Evolutionary conservation across 139 green algal species (phyloP).

Genomic region (Tetradesmus lagerheimii): DNA sequence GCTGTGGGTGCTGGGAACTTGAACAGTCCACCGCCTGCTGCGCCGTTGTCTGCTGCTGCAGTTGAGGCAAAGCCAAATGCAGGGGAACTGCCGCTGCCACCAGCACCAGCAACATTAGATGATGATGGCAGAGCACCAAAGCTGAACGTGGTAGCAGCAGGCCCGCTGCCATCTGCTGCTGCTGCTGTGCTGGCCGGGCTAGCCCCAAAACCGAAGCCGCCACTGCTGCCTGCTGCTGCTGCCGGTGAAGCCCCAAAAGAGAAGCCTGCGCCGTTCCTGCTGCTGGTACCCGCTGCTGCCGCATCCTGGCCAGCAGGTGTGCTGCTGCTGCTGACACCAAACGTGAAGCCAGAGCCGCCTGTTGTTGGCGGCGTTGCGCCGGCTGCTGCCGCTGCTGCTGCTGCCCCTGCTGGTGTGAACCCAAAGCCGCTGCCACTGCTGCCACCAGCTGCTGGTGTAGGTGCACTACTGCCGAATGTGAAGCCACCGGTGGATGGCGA

Average conservation of each 20-base stretch:
- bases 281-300: not conserved
- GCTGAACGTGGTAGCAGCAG: not conserved
- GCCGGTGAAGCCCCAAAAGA: not conserved
- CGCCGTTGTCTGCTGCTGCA: not conserved
- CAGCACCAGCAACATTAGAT: not conserved
- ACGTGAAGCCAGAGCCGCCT: not conserved
- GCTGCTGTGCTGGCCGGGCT: not conserved
- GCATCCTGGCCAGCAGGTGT: not conserved
- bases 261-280: slow-evolving; percentile 4
- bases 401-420: not conserved
- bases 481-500: not conserved
- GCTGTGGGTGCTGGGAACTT: slow-evolving; percentile 23
- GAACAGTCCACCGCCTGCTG: not conserved
- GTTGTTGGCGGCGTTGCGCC: not conserved
- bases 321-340: slow-evolving; percentile 13
- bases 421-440: slow-evolving; percentile 1
- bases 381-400: slow-evolving; percentile 23
- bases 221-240: not conserved
- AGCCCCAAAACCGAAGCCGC: not conserved
- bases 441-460: slow-evolving; percentile 12
- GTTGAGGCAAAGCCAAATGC: slow-evolving; percentile 7
- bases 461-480: not conserved
- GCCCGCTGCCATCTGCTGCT: slow-evolving; percentile 13
- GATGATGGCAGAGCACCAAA: slow-evolving; percentile 23
- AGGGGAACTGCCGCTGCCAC: not conserved